Base-by-base conservation (phyloP, 106 monocot genomes). In the Apostasia ramifera region DNA sequence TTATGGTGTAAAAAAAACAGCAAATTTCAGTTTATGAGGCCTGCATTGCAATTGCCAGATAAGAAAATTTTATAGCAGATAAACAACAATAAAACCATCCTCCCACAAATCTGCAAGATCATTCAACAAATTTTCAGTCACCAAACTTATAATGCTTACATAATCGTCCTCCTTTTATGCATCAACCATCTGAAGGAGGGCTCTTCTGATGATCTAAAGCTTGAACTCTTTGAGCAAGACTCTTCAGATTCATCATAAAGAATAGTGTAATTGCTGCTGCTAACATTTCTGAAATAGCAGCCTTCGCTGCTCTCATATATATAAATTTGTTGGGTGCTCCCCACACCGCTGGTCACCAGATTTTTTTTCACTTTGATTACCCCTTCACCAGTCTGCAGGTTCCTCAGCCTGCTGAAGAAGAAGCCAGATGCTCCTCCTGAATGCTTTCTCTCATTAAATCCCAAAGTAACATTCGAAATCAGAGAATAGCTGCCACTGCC, bases 221-320 rank as follows among this genome's bases (percentile, higher is more conserved):
- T 66, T 12, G 71, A 71, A 39, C 61, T 44, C 66, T 68, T 69
- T 53, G 66, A 57, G 39, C 93, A 88, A n/a, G 72, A 47, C 11
- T 70, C 63, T 44, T 76, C 85, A 0, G 79, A 81, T 52, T 72
- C 69, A 74, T 98, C 98, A 66, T 74, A 63, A 12, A 93, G 75
- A 67, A 98, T 76, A 12, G 85, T 93, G 73, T 98, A 91, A 68
- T 95, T 91, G 12, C 66, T 73, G 66, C 91, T 88, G 67, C 94
- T 91, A 49, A 95, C 94, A 73, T 88, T 86, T 71, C 95, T 91
- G 44, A 86, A 95, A 64, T 90, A 93, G 69, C 98, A 98, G 8
- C 87, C 98, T 68, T 85, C 83, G 1, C 70, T 93, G 63, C 93
- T 76, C 62, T 82, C 81, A 64, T 85, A 98, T 53, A 47, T 87